Evolutionary conservation across 2,329 filamentous ascomycete genomes (phyloP).

Genomic region (Botryotinia globosa): DNA sequence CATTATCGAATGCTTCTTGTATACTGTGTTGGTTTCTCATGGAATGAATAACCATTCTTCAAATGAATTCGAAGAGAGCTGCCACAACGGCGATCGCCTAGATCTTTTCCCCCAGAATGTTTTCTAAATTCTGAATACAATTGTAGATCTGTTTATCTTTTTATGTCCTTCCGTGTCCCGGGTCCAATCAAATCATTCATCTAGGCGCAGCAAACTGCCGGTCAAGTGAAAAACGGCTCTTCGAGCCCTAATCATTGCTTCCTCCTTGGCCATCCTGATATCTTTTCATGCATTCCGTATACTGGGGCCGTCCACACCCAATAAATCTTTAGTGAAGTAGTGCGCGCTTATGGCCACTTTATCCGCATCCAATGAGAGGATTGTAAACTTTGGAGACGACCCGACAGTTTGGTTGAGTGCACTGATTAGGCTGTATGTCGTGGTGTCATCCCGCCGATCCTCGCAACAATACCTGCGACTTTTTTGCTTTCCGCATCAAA

Average conservation of each 20-base stretch:
- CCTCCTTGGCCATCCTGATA: neutral
- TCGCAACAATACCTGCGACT: neutral
- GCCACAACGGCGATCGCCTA: neutral
- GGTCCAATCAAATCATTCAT: slow-evolving; percentile 1
- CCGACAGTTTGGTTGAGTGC: slow-evolving; percentile 15
- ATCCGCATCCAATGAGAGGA: neutral
- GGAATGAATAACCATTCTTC: neutral
- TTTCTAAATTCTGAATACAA: neutral
- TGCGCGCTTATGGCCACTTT: neutral
- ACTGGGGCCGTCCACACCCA: neutral
- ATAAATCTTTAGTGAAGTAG: neutral
- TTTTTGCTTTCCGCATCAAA: neutral
- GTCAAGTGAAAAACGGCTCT: neutral
- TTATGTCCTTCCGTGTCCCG: neutral
- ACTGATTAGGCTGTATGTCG: slow-evolving; percentile 1
- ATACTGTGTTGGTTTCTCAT: no score
- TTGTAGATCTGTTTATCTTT: neutral
- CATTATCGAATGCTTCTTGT: neutral
- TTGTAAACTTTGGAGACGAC: neutral
- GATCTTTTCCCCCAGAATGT: neutral
- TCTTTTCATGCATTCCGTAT: slow-evolving; percentile 2
- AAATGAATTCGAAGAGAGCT: neutral
- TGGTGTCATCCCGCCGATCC: slow-evolving; percentile 7
- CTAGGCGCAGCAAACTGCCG: neutral
- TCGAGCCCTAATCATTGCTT: neutral